These are phyloP conservation scores for Rhodotorula babjevae DNA, from an alignment of 768 basidiomycete species.

Conservation along the genomic window DNA sequence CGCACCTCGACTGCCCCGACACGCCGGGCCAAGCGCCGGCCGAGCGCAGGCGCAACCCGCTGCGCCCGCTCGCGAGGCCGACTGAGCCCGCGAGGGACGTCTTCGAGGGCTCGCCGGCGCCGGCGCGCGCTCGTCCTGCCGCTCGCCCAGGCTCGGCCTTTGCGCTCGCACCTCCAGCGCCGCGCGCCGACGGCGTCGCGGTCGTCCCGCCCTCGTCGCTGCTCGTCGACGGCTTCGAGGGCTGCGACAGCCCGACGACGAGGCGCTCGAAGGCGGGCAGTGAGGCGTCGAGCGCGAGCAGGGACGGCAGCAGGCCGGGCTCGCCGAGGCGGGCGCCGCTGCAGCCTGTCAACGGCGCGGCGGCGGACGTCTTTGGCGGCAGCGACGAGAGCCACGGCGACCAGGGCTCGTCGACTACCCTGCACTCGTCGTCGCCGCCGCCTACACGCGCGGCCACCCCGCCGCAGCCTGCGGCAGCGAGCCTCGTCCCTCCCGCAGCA, in stretches of 20 bases:
- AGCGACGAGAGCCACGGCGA: background rate
- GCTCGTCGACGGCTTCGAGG: background rate
- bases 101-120: constrained; percentile 3
- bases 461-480: background rate
- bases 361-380: background rate
- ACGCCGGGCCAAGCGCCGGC: background rate
- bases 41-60: background rate
- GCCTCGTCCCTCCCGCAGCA: too few species aligned
- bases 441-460: background rate
- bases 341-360: background rate
- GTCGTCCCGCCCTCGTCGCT: background rate
- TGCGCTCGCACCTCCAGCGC: background rate
- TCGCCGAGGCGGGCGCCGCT: background rate
- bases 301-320: background rate
- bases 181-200: background rate
- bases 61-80: background rate
- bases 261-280: background rate
- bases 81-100: background rate
- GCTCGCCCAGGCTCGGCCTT: background rate
- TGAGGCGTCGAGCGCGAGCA: background rate
- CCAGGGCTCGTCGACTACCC: background rate
- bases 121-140: background rate
- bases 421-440: background rate
- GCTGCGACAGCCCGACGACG: background rate
- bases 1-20: background rate